Conservation (phyloP, 2,329 filamentous ascomycete species). For the Piedraia hortae region DNA sequence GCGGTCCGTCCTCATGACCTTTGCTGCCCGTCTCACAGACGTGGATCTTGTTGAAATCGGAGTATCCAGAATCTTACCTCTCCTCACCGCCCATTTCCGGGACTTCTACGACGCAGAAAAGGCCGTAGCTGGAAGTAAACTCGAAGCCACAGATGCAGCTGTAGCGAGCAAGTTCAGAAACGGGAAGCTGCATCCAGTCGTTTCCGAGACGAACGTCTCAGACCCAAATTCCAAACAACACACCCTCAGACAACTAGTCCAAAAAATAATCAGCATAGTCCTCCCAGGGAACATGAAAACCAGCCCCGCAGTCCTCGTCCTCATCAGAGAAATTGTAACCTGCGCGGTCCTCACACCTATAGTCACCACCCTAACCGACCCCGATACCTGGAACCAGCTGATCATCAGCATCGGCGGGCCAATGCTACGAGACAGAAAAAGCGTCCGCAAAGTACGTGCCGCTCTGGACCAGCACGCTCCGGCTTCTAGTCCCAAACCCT, state of each 20-base stretch:
- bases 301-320: conserved; percentile 51
- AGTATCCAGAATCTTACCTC: conserved; percentile 59
- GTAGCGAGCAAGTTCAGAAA: conserved; percentile 86
- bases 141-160: conserved; percentile 82
- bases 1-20: conserved; percentile 38
- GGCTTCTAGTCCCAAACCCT: conserved; percentile 28
- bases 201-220: conserved; percentile 57
- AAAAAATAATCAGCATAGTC: conserved; percentile 43
- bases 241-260: conserved; percentile 51
- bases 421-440: conserved; percentile 83
- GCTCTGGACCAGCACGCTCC: conserved; percentile 85
- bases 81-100: conserved; percentile 65
- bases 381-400: conserved; percentile 91
- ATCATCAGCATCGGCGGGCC: conserved; percentile 53
- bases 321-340: conserved; percentile 72
- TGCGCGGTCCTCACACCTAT: conserved; percentile 73
- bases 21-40: conserved; percentile 43
- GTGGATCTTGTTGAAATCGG: conserved; percentile 64
- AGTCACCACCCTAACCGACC: conserved; percentile 55
- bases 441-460: conserved; percentile 69
- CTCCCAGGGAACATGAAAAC: conserved; percentile 47
- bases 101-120: conserved; percentile 82
- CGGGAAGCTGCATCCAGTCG: conserved; percentile 67
- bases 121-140: conserved; percentile 57
- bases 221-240: conserved; percentile 67